Base-by-base conservation (phyloP, 2,329 filamentous ascomycete species). In the Paecilomyces formosus region DNA sequence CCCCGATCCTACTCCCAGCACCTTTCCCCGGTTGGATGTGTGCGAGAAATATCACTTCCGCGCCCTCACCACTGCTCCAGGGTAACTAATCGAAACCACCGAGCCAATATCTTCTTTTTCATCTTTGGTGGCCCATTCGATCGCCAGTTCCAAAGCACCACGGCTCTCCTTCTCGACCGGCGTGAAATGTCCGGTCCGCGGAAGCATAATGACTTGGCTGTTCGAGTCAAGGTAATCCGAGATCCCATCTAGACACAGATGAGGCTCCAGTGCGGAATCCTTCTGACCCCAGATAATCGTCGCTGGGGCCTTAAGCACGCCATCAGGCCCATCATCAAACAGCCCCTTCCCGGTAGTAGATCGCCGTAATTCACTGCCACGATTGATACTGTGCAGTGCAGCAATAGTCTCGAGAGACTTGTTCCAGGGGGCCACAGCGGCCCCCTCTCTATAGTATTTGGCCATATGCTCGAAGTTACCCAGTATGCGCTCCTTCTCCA, bases 271-370 rank as follows among this genome's bases (percentile, higher is more conserved):
- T 5, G 82, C 82, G 11, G 72, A 65, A 64, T 86, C 83, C 22
- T 74, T 65, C 62, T 79, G 69, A 1, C 82, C 83, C 72, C 81
- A 82, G 49, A 86, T 61, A 18, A 85, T 66, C 5, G 82, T 84
- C 13, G 80, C 73, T 18, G 77, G 78, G 11, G 80, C 81, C 59
- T 79, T 80, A 22, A 85, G 68, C 2, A 74, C 69, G 2, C 81
- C 81, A 11, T 70, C 64, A 2, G 76, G 76, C 0, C 72, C 75
- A 6, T 76, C 73, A 26, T 77, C 74, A 61, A 80, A 80, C 13
- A 82, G 57, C 0, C 75, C 75, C 0, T 69, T 68, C 22, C 76
- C 74, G 51, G 70, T 76, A 58, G 68, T 73, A 12, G 66, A 64
- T 54, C 71, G 66, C n/a, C 68, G 68, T 13, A 66, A 58, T 31